Conservation (phyloP, 2,329 filamentous ascomycete species). For the Emergomyces orientalis region DNA sequence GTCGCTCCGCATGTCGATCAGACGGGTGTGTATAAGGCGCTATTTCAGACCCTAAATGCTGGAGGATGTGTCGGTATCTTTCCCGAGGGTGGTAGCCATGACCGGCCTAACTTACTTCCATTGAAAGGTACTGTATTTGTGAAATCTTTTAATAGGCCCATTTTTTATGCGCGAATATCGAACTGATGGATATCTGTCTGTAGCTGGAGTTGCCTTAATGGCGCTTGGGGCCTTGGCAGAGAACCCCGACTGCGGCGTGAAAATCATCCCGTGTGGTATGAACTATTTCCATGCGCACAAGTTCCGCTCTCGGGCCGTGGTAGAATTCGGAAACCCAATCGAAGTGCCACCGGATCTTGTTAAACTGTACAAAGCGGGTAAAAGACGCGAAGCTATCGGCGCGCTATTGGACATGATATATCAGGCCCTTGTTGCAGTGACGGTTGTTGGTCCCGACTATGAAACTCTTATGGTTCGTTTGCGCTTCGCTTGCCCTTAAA, state of each 20-base stretch:
- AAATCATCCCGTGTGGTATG: constrained; percentile 96
- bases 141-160: neutral
- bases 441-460: constrained; percentile 85
- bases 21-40: constrained; percentile 83
- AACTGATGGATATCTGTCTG: constrained; percentile 13
- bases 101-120: constrained; percentile 81
- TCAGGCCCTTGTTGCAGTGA: constrained; percentile 74
- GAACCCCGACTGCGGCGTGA: constrained; percentile 76
- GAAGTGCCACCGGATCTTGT: constrained; percentile 76
- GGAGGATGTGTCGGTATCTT: constrained; percentile 95
- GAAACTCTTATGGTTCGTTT: constrained; percentile 73
- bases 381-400: constrained; percentile 78
- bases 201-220: constrained; percentile 94
- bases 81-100: constrained; percentile 91
- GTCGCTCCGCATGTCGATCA: constrained; percentile 89
- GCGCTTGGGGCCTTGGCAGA: constrained; percentile 80
- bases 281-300: constrained; percentile 99
- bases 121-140: constrained; percentile 53
- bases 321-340: constrained; percentile 87
- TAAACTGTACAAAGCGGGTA: constrained; percentile 71
- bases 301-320: constrained; percentile 88
- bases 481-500: neutral
- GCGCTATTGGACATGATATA: constrained; percentile 79
- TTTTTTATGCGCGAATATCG: constrained; percentile 9
- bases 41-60: constrained; percentile 70